Percentiles rank a stretch among this genome's conserved stretches.
phyloP scores from a whole-genome alignment of 169 alveolate genomes.

The Plasmodium billcollinsi region DNA sequence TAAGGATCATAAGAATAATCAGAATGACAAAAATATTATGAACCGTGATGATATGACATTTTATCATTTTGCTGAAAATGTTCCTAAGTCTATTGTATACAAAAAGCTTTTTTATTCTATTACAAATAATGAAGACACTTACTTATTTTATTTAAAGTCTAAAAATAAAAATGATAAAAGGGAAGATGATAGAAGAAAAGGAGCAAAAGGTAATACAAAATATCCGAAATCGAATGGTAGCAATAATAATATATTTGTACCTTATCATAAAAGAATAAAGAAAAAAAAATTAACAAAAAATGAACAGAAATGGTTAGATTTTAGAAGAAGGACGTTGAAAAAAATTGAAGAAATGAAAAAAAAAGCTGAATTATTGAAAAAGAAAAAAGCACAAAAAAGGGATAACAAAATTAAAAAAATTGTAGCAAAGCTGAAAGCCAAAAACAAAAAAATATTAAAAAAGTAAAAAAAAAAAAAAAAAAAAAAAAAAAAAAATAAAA shows the following conservation, averaged over 20 bases:
- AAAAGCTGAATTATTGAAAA: slow-evolving; percentile 67
- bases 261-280: slow-evolving; percentile 17
- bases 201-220: not conserved
- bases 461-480: not conserved
- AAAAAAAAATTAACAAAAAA: slow-evolving; percentile 37
- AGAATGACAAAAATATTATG: no score
- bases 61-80: slow-evolving; percentile 18
- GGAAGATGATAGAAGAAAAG: not conserved
- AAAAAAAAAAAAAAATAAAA: not conserved
- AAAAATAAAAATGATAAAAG: not conserved
- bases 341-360: slow-evolving; percentile 76
- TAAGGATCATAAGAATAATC: no score
- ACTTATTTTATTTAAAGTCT: slow-evolving; percentile 7
- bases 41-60: not conserved
- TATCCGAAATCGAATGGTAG: not conserved
- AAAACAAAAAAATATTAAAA: slow-evolving; percentile 2
- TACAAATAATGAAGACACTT: slow-evolving; percentile 35
- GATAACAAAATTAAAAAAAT: slow-evolving; percentile 48
- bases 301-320: slow-evolving; percentile 67
- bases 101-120: slow-evolving; percentile 57
- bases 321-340: slow-evolving; percentile 66
- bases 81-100: slow-evolving; percentile 14
- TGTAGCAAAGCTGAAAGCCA: slow-evolving; percentile 45
- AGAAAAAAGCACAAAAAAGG: slow-evolving; percentile 46
- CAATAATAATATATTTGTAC: not conserved